Evolutionary conservation across 2,329 filamentous ascomycete species (phyloP).

Genomic region (Talaromyces sp.): DNA sequence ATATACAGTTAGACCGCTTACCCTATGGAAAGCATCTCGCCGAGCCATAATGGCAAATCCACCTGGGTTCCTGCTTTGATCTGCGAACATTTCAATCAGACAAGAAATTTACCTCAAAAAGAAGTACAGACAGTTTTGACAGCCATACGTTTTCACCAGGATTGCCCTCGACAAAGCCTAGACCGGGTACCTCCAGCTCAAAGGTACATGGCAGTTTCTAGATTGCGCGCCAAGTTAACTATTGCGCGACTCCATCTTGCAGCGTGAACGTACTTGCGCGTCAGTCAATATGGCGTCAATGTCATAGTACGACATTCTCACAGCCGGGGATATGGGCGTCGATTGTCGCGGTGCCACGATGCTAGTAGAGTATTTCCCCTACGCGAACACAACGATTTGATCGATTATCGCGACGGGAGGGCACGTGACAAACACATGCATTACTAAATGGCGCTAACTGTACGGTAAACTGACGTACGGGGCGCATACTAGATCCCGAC

Average conservation of each 20-base stretch:
- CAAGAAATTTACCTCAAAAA: neutral
- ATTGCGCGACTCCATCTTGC: neutral
- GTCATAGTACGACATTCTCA: constrained; percentile 41
- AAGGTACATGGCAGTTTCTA: constrained; percentile 96
- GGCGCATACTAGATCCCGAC: neutral
- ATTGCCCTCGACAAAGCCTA: constrained; percentile 87
- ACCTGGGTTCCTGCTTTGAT: constrained; percentile 78
- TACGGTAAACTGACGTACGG: neutral
- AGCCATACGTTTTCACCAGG: constrained; percentile 51
- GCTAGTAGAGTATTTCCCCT: neutral
- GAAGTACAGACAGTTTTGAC: neutral
- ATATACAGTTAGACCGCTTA: constrained; percentile 18
- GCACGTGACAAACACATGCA: neutral
- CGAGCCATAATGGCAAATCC: constrained; percentile 86
- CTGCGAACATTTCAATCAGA: constrained; percentile 26
- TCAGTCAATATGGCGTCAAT: constrained; percentile 44
- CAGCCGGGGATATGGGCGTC: neutral
- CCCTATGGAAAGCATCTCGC: constrained; percentile 69
- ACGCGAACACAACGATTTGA: neutral
- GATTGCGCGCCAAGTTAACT: neutral
- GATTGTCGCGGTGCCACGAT: neutral
- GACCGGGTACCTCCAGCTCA: constrained; percentile 77
- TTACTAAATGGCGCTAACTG: neutral
- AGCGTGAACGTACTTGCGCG: constrained; percentile 28
- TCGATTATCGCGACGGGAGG: neutral